Percentiles rank a stretch among this genome's conserved stretches.
Evolutionary conservation across 1,284 basidiomycete species (phyloP).

Genomic region (Microbotryum lychnidis-dioicae): DNA sequence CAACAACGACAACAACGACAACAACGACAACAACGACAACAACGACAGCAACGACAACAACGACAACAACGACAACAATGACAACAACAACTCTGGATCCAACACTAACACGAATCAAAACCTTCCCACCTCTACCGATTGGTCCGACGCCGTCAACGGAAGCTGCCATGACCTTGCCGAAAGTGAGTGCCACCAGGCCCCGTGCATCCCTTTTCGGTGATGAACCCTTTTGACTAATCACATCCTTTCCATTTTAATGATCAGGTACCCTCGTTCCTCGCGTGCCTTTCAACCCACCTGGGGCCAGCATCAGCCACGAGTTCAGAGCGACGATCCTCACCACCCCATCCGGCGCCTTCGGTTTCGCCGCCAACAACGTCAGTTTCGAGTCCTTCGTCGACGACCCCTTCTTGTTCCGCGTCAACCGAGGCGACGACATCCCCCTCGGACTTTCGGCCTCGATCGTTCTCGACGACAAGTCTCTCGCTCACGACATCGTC

Average conservation of each 20-base stretch:
- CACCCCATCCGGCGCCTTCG: too few relatives aligned
- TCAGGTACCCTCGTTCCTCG: conserved; percentile 32
- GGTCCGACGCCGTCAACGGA: conserved; percentile 21
- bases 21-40: too few relatives aligned
- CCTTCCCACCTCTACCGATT: conserved; percentile 24
- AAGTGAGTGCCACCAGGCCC: neutral
- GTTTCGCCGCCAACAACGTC: conserved; percentile 25
- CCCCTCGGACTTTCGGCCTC: conserved; percentile 8
- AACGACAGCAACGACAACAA: too few relatives aligned
- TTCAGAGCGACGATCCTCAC: conserved; percentile 23
- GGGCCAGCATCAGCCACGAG: conserved; percentile 12
- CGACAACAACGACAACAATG: too few relatives aligned
- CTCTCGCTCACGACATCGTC: conserved; percentile 20
- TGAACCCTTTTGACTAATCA: neutral
- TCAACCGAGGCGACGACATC: conserved; percentile 28
- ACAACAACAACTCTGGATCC: too few relatives aligned
- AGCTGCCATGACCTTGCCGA: conserved; percentile 33
- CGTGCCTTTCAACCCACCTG: conserved; percentile 28
- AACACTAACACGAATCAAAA: too few relatives aligned
- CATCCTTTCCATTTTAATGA: neutral
- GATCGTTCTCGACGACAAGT: conserved; percentile 31
- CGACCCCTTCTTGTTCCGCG: conserved; percentile 34
- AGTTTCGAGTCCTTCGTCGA: conserved; percentile 33
- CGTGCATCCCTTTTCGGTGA: too few relatives aligned
- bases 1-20: too few relatives aligned